A percentile compares a stretch with the other conserved stretches of the same genome.
These are phyloP conservation scores for Dioscorea zingiberensis DNA, from an alignment of 106 monocot species.

Conservation along the genomic window DNA sequence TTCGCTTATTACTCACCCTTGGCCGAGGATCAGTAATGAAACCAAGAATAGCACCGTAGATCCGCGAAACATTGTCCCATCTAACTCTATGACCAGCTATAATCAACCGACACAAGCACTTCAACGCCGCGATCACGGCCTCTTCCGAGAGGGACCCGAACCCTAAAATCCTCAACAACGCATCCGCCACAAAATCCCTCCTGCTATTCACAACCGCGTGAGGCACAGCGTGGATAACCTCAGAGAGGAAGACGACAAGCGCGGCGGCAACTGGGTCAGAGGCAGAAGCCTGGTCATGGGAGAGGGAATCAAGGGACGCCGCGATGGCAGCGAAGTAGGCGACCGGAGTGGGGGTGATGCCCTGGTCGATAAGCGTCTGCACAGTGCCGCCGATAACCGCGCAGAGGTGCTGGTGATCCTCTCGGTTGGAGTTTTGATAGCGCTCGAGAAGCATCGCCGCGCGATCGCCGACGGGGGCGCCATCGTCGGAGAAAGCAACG, in stretches of 20 bases:
- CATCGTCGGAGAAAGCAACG: slow-evolving; percentile 10
- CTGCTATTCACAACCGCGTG: slow-evolving; percentile 38
- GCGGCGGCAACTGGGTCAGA: slow-evolving; percentile 32
- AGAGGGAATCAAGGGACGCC: slow-evolving; percentile 52
- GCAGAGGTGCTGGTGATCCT: slow-evolving; percentile 67
- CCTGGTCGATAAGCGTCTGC: slow-evolving; percentile 64
- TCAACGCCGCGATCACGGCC: slow-evolving; percentile 47
- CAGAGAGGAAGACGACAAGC: slow-evolving; percentile 59
- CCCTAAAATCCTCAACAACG: slow-evolving; percentile 38
- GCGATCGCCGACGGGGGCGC: slow-evolving; percentile 7
- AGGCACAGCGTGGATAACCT: slow-evolving; percentile 40
- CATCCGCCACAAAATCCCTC: slow-evolving; percentile 36
- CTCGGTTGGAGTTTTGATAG: slow-evolving; percentile 37
- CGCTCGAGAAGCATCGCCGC: slow-evolving; percentile 34
- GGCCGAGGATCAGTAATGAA: slow-evolving; percentile 39
- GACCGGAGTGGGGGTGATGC: slow-evolving; percentile 52
- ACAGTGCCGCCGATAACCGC: slow-evolving; percentile 61
- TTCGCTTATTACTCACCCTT: slow-evolving; percentile 23
- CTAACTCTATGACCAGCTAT: slow-evolving; percentile 48
- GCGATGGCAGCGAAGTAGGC: slow-evolving; percentile 75
- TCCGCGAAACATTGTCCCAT: slow-evolving; percentile 24
- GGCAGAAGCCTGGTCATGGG: slow-evolving; percentile 29
- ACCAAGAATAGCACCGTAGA: slow-evolving; percentile 49
- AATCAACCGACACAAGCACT: slow-evolving; percentile 45
- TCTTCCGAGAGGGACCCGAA: slow-evolving; percentile 25